Conservation (phyloP, 139 green algal species). For the Picochlorum sp. region DNA sequence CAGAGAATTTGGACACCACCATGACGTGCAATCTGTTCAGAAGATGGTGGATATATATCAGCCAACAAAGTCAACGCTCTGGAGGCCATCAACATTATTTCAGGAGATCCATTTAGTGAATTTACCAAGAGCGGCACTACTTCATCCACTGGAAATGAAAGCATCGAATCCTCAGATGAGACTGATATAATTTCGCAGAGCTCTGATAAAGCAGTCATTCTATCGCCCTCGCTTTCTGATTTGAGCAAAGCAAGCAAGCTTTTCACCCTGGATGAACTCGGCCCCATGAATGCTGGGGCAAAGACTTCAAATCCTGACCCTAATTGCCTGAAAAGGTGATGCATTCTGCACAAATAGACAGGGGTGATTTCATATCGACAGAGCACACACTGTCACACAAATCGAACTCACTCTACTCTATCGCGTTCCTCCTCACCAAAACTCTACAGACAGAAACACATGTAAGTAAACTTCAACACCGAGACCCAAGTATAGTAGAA, state of each 20-base stretch:
- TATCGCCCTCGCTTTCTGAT: slow-evolving; percentile 55
- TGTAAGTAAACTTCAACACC: too few species aligned
- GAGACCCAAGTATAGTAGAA: too few species aligned
- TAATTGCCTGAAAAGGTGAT: slow-evolving; percentile 67
- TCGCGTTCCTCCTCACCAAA: too few species aligned
- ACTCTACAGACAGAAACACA: too few species aligned
- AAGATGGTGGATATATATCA: slow-evolving; percentile 72
- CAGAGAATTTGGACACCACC: slow-evolving; percentile 76
- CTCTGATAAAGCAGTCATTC: slow-evolving; percentile 73
- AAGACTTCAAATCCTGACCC: slow-evolving; percentile 78
- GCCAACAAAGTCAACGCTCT: slow-evolving; percentile 84
- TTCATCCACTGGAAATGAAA: slow-evolving; percentile 69
- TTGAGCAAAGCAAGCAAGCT: slow-evolving; percentile 65
- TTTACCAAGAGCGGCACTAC: slow-evolving; percentile 82
- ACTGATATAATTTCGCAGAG: slow-evolving; percentile 90
- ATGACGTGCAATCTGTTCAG: slow-evolving; percentile 73
- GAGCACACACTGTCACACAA: too few species aligned
- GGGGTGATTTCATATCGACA: too few species aligned
- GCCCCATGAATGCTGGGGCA: slow-evolving; percentile 37
- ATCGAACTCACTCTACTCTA: too few species aligned
- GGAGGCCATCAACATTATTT: slow-evolving; percentile 90
- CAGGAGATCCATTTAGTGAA: slow-evolving; percentile 74
- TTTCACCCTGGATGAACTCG: slow-evolving; percentile 22
- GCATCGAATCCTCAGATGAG: slow-evolving; percentile 76
- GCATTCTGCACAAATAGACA: background rate